Base-by-base conservation (phyloP, 1,284 basidiomycete species). In the Termitomyces sp. region DNA sequence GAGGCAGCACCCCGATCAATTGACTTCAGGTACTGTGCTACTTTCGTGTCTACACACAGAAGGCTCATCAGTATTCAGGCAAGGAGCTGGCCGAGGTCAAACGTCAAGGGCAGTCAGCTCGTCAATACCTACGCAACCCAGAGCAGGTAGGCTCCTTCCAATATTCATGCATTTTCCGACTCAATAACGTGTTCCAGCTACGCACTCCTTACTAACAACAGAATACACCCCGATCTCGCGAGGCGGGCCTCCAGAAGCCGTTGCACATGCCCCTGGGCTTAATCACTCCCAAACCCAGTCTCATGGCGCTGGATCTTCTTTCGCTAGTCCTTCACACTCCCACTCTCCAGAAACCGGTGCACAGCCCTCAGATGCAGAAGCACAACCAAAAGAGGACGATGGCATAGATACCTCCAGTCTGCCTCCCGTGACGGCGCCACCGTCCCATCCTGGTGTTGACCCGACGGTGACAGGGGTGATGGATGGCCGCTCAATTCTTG, bases 211-310 rank as follows among this genome's bases (percentile, higher is more conserved):
- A 56, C 76, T 94, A 52, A 92, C 92, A 17, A 94, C 93, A 8
- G 94, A 96, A 71, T 95, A 96, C 70, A 93, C 88, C 0, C 91
- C 90, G 7, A 83, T 87, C n/a, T 81, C 90, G 56, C 79, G 92
- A 43, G 86, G 84, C 7, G 79, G 73, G 17, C 66, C 72, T 49
- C 61, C 68, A 17, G 56, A 52, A 28, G 60, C 65, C 33, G 56
- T 66, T 33, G 41, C 56, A 12, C 57, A 53, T 41, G 8, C 55
- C 6, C 15, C 54, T 7, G 19, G 26, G 17, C 36, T 13, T 19
- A 48, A 2, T 21, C 42, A 51, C 33, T 28, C 61, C 30, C 61
- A 57, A 53, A 30, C 48, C 59, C 65, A 55, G 53, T 60, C 46
- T 34, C 54, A 42, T 39, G 36, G 47, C 13, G n/a, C 47, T 28